Evolutionary conservation across 2,329 filamentous ascomycete species (phyloP).

Genomic region (Periconia sp.): DNA sequence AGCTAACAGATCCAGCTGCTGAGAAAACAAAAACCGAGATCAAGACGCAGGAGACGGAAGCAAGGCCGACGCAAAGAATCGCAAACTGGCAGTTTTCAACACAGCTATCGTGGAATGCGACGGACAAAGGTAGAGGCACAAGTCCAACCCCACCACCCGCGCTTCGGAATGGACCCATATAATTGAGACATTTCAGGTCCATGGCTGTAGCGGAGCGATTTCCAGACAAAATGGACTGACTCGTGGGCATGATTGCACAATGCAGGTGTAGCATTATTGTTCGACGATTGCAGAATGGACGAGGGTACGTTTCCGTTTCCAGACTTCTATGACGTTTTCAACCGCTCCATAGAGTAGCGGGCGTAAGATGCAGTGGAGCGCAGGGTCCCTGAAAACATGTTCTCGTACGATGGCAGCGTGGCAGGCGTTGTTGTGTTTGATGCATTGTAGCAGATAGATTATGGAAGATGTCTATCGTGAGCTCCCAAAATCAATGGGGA

Average conservation of each 20-base stretch:
- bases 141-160: not conserved
- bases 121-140: not conserved
- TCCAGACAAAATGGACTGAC: not conserved
- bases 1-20: not conserved
- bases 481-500: no score
- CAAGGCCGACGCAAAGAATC: not conserved
- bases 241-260: slow-evolving; percentile 4
- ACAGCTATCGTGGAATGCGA: not conserved
- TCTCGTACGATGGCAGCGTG: not conserved
- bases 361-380: not conserved
- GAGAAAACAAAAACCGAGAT: not conserved
- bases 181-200: not conserved
- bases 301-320: slow-evolving; percentile 37
- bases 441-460: no score
- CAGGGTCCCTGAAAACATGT: not conserved
- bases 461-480: no score
- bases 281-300: slow-evolving; percentile 30
- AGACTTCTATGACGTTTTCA: slow-evolving; percentile 39
- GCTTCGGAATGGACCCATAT: slow-evolving; percentile 1
- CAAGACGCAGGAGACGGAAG: not conserved
- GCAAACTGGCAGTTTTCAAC: not conserved
- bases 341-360: slow-evolving; percentile 7
- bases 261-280: slow-evolving; percentile 26
- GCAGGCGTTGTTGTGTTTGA: no score
- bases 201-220: slow-evolving; percentile 3